Evolutionary conservation across 495 filamentous ascomycete genomes (phyloP).

Genomic region (Apiosordaria backusii): DNA sequence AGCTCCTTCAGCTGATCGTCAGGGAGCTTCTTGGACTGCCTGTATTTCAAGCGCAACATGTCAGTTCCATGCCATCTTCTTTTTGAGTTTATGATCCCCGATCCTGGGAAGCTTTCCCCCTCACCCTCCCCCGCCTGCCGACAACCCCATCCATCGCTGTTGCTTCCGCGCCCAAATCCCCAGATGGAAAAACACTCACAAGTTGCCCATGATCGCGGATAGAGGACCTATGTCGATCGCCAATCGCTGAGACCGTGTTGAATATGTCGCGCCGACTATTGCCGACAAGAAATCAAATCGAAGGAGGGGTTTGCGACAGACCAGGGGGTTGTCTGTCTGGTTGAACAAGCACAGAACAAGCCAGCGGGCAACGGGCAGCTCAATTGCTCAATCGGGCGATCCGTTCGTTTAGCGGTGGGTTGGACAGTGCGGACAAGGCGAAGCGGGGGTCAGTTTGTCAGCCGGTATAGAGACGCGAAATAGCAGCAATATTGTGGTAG

Average conservation of each 20-base stretch:
- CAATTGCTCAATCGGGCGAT: slow-evolving; percentile 13
- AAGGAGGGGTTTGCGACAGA: slow-evolving; percentile 2
- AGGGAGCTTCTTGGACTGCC: slow-evolving; percentile 95
- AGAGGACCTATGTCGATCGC: not conserved
- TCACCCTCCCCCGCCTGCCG: not conserved
- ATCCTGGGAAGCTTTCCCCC: not conserved
- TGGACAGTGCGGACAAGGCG: not conserved
- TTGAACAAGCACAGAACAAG: slow-evolving; percentile 2
- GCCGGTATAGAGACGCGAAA: not conserved
- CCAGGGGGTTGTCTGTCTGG: not conserved
- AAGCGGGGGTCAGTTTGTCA: not conserved
- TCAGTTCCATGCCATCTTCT: not conserved
- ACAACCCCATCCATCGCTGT: not conserved
- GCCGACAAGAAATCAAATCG: not conserved
- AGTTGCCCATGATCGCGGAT: slow-evolving; percentile 15
- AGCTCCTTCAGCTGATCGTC: slow-evolving; percentile 92
- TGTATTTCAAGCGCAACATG: slow-evolving; percentile 28
- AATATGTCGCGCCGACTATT: not conserved
- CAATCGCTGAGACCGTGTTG: not conserved
- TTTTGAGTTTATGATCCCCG: not conserved
- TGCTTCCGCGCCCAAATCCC: not conserved
- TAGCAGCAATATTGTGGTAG: no score
- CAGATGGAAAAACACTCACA: slow-evolving; percentile 17
- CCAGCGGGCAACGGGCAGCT: slow-evolving; percentile 7
- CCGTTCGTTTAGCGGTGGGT: not conserved